Base-by-base conservation (phyloP, 352 stramenopile species). In the Globisporangium acanthophoron region DNA sequence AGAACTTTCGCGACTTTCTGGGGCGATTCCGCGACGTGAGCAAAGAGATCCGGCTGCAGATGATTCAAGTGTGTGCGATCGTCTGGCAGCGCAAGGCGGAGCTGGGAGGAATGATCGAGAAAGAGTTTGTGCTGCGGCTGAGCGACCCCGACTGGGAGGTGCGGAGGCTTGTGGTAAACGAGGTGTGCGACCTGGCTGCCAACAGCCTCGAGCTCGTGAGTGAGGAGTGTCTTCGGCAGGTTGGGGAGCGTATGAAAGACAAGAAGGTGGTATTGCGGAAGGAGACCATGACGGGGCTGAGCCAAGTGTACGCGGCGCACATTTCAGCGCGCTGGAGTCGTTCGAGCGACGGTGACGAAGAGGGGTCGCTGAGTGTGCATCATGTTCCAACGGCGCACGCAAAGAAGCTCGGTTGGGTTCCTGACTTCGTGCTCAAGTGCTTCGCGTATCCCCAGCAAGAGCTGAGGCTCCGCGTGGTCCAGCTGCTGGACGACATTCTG, bases 161-260 rank as follows among this genome's bases (percentile, higher is more conserved):
- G 5, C 80, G 86, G 20, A 72, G 87, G 18, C 62, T 85, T 16
- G 78, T 79, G 3, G 83, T 96, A 5, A 87, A 88, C 49, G 86
- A 92, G 55, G 54, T 94, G 21, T 96, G 86, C 55, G 86, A 96
- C 51, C 74, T 94, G 12, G 81, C 84, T 1, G 81, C 76, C 5
- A 91, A 87, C 56, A 65, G 61, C n/a, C 61, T 96, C 39, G 71
- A 81, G n/a, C 51, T 74, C 24, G 76, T 94, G 13, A 85, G 72
- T 45, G 77, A 88, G 35, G 68, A 82, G 15, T 88, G 78, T 46
- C 70, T 96, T 3, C 75, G 77, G 3, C 69, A 84, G 50, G 78
- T 94, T 8, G 86, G 84, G 18, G 86, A 96, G 55, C 82, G 86
- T 11, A 91, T 96, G 83, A 94, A 94, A 57, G 86, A 96, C 64